phyloP scores from a whole-genome alignment of 1,139 yeast species.

The Pichia sp. region DNA sequence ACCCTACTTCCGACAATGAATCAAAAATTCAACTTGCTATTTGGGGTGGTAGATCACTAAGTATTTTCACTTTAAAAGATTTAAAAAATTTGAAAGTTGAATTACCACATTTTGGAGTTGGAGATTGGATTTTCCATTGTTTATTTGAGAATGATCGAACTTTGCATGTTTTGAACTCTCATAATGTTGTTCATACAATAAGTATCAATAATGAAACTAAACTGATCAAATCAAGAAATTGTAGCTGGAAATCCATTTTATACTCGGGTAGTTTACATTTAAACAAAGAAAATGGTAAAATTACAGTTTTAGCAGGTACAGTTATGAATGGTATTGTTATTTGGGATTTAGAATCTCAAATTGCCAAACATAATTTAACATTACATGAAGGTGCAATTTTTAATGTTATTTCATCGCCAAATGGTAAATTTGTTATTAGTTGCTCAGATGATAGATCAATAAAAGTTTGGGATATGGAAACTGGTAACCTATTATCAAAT shows the following conservation, averaged over 20 bases:
- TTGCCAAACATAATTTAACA: slow-evolving; percentile 48
- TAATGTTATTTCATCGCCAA: slow-evolving; percentile 58
- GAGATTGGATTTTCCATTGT: slow-evolving; percentile 73
- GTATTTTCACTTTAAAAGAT: slow-evolving; percentile 34
- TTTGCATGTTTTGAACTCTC: slow-evolving; percentile 65
- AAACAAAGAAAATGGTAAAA: slow-evolving; percentile 34
- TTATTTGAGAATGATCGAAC: slow-evolving; percentile 39
- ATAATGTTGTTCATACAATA: slow-evolving; percentile 57
- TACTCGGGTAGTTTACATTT: slow-evolving; percentile 72
- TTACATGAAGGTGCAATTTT: slow-evolving; percentile 91
- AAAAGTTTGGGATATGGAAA: slow-evolving; percentile 57
- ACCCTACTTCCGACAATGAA: slow-evolving; percentile 20
- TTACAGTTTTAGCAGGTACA: slow-evolving; percentile 78
- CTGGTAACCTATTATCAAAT: slow-evolving; percentile 55
- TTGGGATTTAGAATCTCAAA: slow-evolving; percentile 52
- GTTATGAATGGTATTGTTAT: slow-evolving; percentile 82
- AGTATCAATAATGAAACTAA: slow-evolving; percentile 29
- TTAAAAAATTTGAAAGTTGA: slow-evolving; percentile 19
- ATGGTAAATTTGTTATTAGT: slow-evolving; percentile 54
- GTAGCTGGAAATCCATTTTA: slow-evolving; percentile 72
- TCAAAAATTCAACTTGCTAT: slow-evolving; percentile 33
- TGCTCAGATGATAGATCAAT: slow-evolving; percentile 94
- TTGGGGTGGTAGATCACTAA: slow-evolving; percentile 72
- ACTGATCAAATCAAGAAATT: slow-evolving; percentile 39
- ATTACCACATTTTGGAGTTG: slow-evolving; percentile 42